These are phyloP conservation scores for Ganoderma lingzhi DNA, from an alignment of 1,284 basidiomycete genomes.

Conservation along the genomic window DNA sequence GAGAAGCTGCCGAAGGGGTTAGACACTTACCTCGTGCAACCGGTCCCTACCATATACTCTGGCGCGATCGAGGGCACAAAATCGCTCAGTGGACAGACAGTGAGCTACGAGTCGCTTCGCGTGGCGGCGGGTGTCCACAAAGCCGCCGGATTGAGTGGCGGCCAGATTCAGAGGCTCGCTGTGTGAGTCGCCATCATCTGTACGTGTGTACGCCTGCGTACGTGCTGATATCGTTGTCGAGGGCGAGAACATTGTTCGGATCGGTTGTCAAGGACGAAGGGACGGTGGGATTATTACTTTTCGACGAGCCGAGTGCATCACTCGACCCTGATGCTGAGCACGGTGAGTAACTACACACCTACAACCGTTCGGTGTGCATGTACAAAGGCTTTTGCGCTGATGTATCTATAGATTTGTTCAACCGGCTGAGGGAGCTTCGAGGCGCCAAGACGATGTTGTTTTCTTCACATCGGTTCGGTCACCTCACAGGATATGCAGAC, in stretches of 20 bases:
- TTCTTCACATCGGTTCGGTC: slow-evolving; percentile 75
- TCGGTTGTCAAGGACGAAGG: not conserved
- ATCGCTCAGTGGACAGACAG: slow-evolving; percentile 64
- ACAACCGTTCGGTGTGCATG: not conserved
- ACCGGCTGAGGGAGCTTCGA: slow-evolving; percentile 55
- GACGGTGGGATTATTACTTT: not conserved
- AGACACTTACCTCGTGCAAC: slow-evolving; percentile 74
- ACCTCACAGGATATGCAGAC: slow-evolving; percentile 69
- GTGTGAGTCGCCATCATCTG: not conserved
- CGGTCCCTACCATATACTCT: slow-evolving; percentile 71
- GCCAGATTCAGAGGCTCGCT: slow-evolving; percentile 61
- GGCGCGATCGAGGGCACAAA: slow-evolving; percentile 67
- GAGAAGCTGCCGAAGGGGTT: slow-evolving; percentile 69
- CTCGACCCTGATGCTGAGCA: slow-evolving; percentile 69
- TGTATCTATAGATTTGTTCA: slow-evolving; percentile 58
- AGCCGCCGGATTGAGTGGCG: slow-evolving; percentile 63
- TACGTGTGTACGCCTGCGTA: not conserved
- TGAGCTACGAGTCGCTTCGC: slow-evolving; percentile 61
- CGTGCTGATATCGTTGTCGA: not conserved
- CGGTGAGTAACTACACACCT: slow-evolving; percentile 44
- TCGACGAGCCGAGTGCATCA: slow-evolving; percentile 3
- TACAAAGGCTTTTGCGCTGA: too few species aligned
- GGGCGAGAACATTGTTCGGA: not conserved
- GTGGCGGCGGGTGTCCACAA: slow-evolving; percentile 49
- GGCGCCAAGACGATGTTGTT: slow-evolving; percentile 72